Conservation (phyloP, 495 filamentous ascomycete species). For the Cryomyces minteri region DNA sequence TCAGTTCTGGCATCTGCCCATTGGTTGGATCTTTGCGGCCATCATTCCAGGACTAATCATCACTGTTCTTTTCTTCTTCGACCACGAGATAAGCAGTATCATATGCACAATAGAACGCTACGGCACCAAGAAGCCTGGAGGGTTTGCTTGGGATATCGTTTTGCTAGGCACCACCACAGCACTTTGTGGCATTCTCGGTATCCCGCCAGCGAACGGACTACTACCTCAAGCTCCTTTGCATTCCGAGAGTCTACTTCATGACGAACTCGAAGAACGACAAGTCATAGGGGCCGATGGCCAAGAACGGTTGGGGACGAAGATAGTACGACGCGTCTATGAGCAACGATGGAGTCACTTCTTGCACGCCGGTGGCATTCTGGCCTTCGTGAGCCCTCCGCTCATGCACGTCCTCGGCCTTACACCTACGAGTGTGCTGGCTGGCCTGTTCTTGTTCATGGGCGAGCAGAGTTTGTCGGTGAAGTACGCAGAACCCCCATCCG, state of each 20-base stretch:
- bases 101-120: slow-evolving; percentile 53
- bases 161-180: slow-evolving; percentile 51
- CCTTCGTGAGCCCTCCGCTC: slow-evolving; percentile 45
- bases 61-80: slow-evolving; percentile 55
- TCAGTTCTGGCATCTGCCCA: slow-evolving; percentile 44
- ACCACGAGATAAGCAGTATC: slow-evolving; percentile 60
- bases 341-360: slow-evolving; percentile 51
- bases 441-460: slow-evolving; percentile 57
- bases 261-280: slow-evolving; percentile 24
- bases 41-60: slow-evolving; percentile 49
- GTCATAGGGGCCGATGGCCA: slow-evolving; percentile 20
- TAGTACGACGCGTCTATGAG: slow-evolving; percentile 39
- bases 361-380: slow-evolving; percentile 40
- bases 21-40: slow-evolving; percentile 43
- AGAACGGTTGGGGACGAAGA: slow-evolving; percentile 22
- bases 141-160: slow-evolving; percentile 53
- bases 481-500: slow-evolving; percentile 11
- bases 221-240: slow-evolving; percentile 53
- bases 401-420: slow-evolving; percentile 53
- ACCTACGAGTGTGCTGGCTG: slow-evolving; percentile 48
- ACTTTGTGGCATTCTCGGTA: slow-evolving; percentile 48
- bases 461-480: slow-evolving; percentile 53
- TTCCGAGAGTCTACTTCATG: slow-evolving; percentile 45
- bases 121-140: slow-evolving; percentile 44
- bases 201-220: slow-evolving; percentile 51